These are phyloP conservation scores for Diospyros kaki DNA, from an alignment of 148 eudicot species.

Conservation along the genomic window DNA sequence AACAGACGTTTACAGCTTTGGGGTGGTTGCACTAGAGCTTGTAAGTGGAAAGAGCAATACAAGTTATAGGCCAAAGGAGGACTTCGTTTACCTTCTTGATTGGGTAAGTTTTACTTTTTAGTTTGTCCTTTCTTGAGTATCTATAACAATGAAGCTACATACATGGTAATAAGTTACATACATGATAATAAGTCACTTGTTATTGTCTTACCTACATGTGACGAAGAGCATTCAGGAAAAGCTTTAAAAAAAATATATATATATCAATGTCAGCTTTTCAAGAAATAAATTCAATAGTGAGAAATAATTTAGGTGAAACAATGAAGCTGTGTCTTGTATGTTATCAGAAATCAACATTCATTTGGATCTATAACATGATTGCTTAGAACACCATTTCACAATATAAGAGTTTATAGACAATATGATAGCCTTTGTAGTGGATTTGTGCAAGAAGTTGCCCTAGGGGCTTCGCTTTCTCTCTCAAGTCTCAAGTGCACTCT, in stretches of 20 bases:
- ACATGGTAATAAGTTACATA: neutral
- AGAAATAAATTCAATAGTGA: neutral
- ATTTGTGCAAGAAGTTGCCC: neutral
- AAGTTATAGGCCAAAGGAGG: slow-evolving; percentile 68
- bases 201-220: neutral
- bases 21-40: slow-evolving; percentile 70
- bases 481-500: too few relatives aligned
- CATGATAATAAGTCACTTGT: neutral
- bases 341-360: neutral
- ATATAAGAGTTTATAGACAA: neutral
- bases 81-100: slow-evolving; percentile 81
- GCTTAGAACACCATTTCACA: too few relatives aligned
- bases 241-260: neutral
- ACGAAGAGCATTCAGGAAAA: neutral
- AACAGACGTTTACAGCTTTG: slow-evolving; percentile 90
- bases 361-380: too few relatives aligned
- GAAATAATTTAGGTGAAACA: neutral
- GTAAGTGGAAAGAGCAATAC: slow-evolving; percentile 88
- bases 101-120: slow-evolving; percentile 45
- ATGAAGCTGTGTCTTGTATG: neutral
- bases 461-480: neutral
- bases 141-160: neutral
- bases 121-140: neutral
- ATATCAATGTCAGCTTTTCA: neutral
- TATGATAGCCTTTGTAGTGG: neutral